Percentiles rank a stretch among this genome's conserved stretches.
Evolutionary conservation across 768 basidiomycete species (phyloP).

Genomic region (Russula sp.): DNA sequence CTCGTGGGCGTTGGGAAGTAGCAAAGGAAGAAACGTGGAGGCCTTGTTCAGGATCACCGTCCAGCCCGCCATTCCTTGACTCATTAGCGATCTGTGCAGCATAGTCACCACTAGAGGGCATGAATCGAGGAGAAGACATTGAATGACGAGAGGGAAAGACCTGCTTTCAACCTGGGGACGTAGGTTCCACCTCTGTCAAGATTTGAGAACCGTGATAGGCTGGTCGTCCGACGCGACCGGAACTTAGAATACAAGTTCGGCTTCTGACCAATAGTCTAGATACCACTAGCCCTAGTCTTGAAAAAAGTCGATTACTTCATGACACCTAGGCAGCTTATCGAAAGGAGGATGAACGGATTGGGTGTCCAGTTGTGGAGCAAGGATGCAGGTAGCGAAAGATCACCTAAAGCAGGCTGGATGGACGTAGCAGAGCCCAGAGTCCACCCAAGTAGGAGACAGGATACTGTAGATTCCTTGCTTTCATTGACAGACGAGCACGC

Average conservation of each 20-base stretch:
- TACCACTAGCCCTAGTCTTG: neutral
- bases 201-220: neutral
- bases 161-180: slow-evolving; percentile 8
- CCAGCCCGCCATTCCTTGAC: neutral
- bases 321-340: too few species aligned
- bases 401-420: too few species aligned
- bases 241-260: neutral
- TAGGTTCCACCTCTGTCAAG: neutral
- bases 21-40: neutral
- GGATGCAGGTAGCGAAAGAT: too few species aligned
- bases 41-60: neutral
- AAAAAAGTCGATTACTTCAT: too few species aligned
- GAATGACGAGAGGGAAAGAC: slow-evolving; percentile 4
- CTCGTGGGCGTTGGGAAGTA: neutral
- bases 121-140: neutral
- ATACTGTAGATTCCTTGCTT: too few species aligned
- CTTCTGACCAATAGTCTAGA: neutral
- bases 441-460: too few species aligned
- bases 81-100: neutral
- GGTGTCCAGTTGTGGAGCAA: too few species aligned
- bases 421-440: too few species aligned
- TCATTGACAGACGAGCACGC: too few species aligned
- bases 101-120: neutral
- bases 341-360: too few species aligned
- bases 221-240: neutral